phyloP scores from a whole-genome alignment of 2,329 filamentous ascomycete species.

The Thielaviopsis ethacetica region DNA sequence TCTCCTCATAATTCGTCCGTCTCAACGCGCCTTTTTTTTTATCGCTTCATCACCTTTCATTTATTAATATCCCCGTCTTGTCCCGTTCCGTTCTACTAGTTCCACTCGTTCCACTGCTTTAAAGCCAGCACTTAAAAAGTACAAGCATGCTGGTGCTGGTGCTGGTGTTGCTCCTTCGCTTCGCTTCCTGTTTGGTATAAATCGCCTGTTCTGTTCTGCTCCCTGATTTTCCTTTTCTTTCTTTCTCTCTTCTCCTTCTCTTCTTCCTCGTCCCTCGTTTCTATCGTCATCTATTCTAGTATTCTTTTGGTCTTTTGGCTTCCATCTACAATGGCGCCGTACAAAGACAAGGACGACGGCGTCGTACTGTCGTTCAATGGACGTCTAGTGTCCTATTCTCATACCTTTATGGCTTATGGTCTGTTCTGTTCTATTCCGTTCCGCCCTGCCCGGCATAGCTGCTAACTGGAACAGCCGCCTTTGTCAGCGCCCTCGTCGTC shows the following conservation, averaged over 20 bases:
- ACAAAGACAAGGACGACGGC: slow-evolving; percentile 49
- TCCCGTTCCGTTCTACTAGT: no score
- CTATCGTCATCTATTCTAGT: neutral
- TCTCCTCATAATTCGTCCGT: no score
- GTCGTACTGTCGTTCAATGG: slow-evolving; percentile 55
- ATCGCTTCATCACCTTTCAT: no score
- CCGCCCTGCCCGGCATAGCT: neutral
- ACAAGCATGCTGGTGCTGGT: no score
- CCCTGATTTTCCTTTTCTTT: neutral
- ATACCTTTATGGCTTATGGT: slow-evolving; percentile 75
- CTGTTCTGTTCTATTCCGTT: slow-evolving; percentile 18
- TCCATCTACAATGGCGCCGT: slow-evolving; percentile 27
- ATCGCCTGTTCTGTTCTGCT: neutral
- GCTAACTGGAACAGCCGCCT: slow-evolving; percentile 43
- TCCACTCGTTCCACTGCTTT: no score
- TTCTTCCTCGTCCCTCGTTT: neutral
- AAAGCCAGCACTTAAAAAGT: no score
- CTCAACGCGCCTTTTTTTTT: no score
- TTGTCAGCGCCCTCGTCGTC: slow-evolving; percentile 69
- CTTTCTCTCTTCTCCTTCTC: neutral
- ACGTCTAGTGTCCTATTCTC: slow-evolving; percentile 77
- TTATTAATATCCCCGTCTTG: no score
- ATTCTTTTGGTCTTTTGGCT: neutral
- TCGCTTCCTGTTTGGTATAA: neutral
- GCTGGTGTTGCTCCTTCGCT: neutral